phyloP scores from a whole-genome alignment of 306 rosid genomes.

The Styphnolobium japonicum region DNA sequence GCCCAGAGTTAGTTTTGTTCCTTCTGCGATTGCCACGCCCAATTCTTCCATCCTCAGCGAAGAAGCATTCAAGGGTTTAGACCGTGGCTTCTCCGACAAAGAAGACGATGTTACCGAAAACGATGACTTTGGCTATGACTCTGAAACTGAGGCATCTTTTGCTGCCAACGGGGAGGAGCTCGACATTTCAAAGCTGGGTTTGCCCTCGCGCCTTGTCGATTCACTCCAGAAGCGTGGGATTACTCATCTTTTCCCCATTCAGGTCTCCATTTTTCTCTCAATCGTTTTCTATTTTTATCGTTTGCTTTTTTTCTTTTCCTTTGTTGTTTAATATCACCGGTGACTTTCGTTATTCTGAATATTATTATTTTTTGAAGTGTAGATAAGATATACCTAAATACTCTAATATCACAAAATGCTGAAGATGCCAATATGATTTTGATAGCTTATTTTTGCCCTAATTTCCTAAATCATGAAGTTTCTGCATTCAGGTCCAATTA shows the following conservation, averaged over 20 bases:
- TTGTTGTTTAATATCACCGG: neutral
- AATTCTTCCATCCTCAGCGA: slow-evolving; percentile 93
- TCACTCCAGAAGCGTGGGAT: slow-evolving; percentile 74
- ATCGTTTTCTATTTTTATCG: neutral
- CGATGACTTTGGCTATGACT: slow-evolving; percentile 28
- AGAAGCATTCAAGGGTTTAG: slow-evolving; percentile 79
- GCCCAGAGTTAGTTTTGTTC: slow-evolving; percentile 30
- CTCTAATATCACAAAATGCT: neutral
- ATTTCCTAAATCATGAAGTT: neutral
- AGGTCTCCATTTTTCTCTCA: slow-evolving; percentile 33
- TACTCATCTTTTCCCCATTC: slow-evolving; percentile 84
- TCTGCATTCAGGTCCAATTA: neutral
- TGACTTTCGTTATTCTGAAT: neutral
- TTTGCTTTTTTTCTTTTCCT: neutral
- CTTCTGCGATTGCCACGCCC: slow-evolving; percentile 85
- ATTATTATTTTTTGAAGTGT: neutral
- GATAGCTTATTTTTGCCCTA: neutral
- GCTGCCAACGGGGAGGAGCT: slow-evolving; percentile 52
- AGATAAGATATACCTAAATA: neutral
- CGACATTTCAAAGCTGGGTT: slow-evolving; percentile 66
- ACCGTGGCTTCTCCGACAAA: slow-evolving; percentile 33
- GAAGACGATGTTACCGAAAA: slow-evolving; percentile 28
- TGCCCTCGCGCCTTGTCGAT: slow-evolving; percentile 68
- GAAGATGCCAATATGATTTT: neutral
- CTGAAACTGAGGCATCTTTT: slow-evolving; percentile 30